Evolutionary conservation across 352 stramenopile species (phyloP).

Genomic region (Phytophthora colocasiae): DNA sequence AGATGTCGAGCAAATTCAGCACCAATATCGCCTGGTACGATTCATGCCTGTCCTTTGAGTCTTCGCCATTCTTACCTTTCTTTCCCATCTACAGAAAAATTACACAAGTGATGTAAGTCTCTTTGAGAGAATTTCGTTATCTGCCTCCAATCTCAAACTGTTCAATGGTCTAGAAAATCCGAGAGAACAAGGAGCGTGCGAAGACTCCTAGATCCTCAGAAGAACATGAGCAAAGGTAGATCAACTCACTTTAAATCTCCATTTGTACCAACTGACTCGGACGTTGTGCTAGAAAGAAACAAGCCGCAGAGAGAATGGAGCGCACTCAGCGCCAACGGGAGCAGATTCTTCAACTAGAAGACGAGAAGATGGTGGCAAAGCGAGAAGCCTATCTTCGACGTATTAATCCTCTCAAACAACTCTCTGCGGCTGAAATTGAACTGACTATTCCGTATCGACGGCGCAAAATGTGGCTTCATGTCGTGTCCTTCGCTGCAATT

Average conservation of each 20-base stretch:
- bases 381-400: conserved; percentile 49
- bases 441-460: conserved; percentile 42
- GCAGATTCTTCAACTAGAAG: conserved; percentile 50
- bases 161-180: conserved; percentile 52
- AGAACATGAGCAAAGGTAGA: conserved; percentile 41
- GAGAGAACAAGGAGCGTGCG: conserved; percentile 61
- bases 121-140: not conserved
- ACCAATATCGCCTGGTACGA: conserved; percentile 51
- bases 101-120: conserved; percentile 46
- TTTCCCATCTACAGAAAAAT: conserved; percentile 32
- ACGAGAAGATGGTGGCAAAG: conserved; percentile 42
- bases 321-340: conserved; percentile 52
- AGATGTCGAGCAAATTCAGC: conserved; percentile 49
- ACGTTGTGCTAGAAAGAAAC: conserved; percentile 65
- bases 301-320: conserved; percentile 57
- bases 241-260: not conserved
- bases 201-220: conserved; percentile 31
- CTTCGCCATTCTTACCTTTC: not conserved
- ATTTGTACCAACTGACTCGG: not conserved
- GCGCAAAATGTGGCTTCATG: conserved; percentile 63
- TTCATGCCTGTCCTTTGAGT: too few species aligned
- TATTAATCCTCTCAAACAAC: conserved; percentile 26
- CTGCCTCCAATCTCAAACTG: not conserved
- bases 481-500: conserved; percentile 46
- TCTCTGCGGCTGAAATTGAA: conserved; percentile 40